phyloP scores from a whole-genome alignment of 2,329 filamentous ascomycete species.

The Penicillium sumatraense region DNA sequence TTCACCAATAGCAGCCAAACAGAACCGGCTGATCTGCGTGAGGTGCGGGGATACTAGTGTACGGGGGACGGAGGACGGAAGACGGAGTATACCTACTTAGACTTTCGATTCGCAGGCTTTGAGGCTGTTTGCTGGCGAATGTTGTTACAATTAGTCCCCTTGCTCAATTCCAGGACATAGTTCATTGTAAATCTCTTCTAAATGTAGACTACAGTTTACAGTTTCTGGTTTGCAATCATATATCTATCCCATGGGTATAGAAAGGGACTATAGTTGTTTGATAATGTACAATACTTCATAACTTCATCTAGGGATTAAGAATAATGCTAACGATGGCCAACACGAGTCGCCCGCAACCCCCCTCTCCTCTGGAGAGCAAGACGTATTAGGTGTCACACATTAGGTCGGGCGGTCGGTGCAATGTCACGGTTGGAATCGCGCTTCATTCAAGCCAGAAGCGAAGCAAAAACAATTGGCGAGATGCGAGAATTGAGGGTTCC shows the following conservation, averaged over 20 bases:
- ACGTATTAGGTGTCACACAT: slow-evolving; percentile 13
- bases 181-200: too few relatives aligned
- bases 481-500: slow-evolving; percentile 12
- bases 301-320: slow-evolving; percentile 28
- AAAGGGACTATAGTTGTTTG: background rate
- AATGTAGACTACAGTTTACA: too few relatives aligned
- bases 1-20: background rate
- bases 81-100: too few relatives aligned
- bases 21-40: slow-evolving; percentile 1
- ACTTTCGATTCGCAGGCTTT: background rate
- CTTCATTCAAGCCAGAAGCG: slow-evolving; percentile 23
- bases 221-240: too few relatives aligned
- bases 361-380: slow-evolving; percentile 7
- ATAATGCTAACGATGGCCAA: slow-evolving; percentile 28
- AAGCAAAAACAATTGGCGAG: slow-evolving; percentile 19
- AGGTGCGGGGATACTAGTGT: background rate
- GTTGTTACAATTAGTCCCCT: too few relatives aligned
- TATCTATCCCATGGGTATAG: too few relatives aligned
- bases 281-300: slow-evolving; percentile 31
- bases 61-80: background rate
- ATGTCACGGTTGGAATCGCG: slow-evolving; percentile 14
- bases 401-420: slow-evolving; percentile 9
- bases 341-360: background rate
- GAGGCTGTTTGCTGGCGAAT: too few relatives aligned
- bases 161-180: too few relatives aligned